These are phyloP conservation scores for Spiraea crenata DNA, from an alignment of 331 rosid species.

Conservation along the genomic window DNA sequence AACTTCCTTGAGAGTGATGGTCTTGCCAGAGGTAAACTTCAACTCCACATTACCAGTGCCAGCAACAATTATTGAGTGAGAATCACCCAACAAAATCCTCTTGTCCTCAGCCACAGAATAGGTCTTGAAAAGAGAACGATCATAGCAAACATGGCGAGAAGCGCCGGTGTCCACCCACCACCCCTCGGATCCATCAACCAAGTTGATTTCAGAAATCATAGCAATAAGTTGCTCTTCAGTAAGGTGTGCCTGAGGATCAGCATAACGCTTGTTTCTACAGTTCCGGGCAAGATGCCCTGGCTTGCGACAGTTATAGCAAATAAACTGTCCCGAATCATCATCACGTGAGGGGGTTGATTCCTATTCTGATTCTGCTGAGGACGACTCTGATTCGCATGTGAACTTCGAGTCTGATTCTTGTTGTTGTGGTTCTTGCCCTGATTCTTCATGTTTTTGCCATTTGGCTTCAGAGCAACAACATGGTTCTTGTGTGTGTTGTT, in stretches of 20 bases:
- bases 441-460: no score
- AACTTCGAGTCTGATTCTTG: no score
- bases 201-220: background rate
- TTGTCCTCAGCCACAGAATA: slow-evolving; percentile 1
- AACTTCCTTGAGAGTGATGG: no score
- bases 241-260: background rate
- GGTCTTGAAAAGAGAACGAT: slow-evolving; percentile 5
- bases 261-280: background rate
- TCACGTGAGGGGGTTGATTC: background rate
- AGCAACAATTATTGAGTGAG: slow-evolving; percentile 4
- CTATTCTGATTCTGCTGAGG: background rate
- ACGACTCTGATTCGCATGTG: no score
- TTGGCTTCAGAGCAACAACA: background rate
- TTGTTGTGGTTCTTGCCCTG: no score
- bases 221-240: background rate
- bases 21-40: no score
- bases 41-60: no score
- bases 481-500: background rate
- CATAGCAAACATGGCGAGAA: background rate
- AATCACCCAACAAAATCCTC: slow-evolving; percentile 12
- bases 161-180: background rate
- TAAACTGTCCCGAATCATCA: background rate
- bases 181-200: background rate
- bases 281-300: background rate
- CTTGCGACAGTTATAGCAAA: background rate